Conservation (phyloP, 2,329 filamentous ascomycete genomes). For the Fusarium miscanthi region DNA sequence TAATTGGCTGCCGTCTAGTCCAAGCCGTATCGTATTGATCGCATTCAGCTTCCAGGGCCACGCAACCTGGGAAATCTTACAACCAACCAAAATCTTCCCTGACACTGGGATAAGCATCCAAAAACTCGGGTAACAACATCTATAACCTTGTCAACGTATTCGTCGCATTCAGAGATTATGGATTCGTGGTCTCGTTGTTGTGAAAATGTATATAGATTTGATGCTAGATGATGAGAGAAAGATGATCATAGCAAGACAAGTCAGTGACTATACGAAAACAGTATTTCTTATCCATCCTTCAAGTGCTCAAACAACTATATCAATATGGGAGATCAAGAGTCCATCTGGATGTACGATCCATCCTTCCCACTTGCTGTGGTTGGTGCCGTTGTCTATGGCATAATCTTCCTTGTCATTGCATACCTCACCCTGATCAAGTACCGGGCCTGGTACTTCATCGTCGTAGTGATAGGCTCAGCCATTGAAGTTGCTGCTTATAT, state of each 20-base stretch:
- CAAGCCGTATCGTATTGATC: constrained; percentile 34
- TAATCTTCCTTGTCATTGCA: constrained; percentile 52
- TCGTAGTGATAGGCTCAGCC: constrained; percentile 54
- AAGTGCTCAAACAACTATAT: background rate
- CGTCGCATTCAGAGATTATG: constrained; percentile 33
- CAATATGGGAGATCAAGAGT: constrained; percentile 43
- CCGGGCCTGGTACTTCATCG: constrained; percentile 56
- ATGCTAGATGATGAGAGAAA: background rate
- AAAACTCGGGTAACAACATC: background rate
- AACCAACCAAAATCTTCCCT: constrained; percentile 9
- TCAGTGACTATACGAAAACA: background rate
- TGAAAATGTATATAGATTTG: constrained; percentile 11
- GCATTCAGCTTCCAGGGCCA: constrained; percentile 2
- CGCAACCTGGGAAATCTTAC: background rate
- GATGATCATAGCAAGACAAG: background rate
- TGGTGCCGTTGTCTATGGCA: constrained; percentile 54
- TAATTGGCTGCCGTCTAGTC: constrained; percentile 33
- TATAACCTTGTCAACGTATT: constrained; percentile 8
- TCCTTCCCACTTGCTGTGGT: constrained; percentile 56
- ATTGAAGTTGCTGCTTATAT: constrained; percentile 58
- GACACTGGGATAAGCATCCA: background rate
- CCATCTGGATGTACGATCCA: constrained; percentile 58
- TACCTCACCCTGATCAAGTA: constrained; percentile 57
- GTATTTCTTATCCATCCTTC: background rate
- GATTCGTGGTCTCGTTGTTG: constrained; percentile 12